phyloP scores from a whole-genome alignment of 306 rosid genomes.

The Trichosanthes cucumerina region DNA sequence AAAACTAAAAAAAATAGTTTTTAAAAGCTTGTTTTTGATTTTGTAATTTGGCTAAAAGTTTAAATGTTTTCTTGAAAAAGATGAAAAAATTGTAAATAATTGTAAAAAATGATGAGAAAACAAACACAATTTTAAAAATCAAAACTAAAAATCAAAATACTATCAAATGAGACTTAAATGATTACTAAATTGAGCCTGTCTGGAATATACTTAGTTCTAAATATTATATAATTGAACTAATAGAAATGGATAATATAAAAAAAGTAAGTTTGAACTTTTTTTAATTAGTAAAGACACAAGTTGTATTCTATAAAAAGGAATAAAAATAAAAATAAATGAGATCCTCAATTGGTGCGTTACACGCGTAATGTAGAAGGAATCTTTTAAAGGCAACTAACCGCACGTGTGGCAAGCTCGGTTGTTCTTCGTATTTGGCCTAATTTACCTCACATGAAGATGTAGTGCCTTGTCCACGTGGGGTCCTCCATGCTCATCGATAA shows the following conservation, averaged over 20 bases:
- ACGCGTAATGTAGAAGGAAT: slow-evolving; percentile 1
- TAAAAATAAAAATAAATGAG: not conserved
- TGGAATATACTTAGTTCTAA: not conserved
- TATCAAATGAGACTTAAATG: too few relatives aligned
- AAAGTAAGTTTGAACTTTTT: not conserved
- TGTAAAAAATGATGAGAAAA: too few relatives aligned
- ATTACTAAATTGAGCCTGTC: too few relatives aligned
- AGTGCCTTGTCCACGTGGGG: not conserved
- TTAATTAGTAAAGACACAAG: not conserved
- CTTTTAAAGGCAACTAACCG: slow-evolving; percentile 1
- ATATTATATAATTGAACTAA: not conserved
- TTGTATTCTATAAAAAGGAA: not conserved
- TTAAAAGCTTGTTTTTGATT: too few relatives aligned
- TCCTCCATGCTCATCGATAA: not conserved
- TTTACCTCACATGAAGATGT: not conserved
- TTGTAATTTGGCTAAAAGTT: too few relatives aligned
- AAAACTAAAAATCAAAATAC: too few relatives aligned
- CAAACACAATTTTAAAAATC: too few relatives aligned
- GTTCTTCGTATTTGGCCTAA: slow-evolving; percentile 4
- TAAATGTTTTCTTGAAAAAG: too few relatives aligned
- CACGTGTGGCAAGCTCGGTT: not conserved
- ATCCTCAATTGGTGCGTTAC: slow-evolving; percentile 1
- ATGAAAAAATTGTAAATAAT: too few relatives aligned
- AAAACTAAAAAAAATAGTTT: too few relatives aligned
- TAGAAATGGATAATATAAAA: not conserved